Evolutionary conservation across 1,139 yeast genomes (phyloP).

Genomic region (Scheffersomyces illinoinensis): DNA sequence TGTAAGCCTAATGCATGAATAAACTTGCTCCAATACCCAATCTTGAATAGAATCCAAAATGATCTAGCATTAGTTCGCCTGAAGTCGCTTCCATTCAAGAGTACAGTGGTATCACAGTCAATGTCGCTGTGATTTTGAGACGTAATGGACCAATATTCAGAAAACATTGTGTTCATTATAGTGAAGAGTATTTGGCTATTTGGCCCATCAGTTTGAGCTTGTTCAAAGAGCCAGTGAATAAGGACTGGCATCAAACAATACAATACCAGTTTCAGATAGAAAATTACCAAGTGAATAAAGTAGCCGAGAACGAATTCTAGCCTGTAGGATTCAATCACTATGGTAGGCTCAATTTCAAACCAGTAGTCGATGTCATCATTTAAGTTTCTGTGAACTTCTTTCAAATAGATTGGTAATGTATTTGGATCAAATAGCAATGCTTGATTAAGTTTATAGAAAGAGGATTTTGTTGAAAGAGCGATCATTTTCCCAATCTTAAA

Average conservation of each 20-base stretch:
- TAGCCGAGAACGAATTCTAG: slow-evolving; percentile 34
- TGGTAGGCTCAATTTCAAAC: slow-evolving; percentile 34
- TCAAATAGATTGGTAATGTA: slow-evolving; percentile 24
- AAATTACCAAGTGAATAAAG: slow-evolving; percentile 31
- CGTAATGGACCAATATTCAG: slow-evolving; percentile 31
- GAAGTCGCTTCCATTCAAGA: slow-evolving; percentile 17
- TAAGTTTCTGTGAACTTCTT: slow-evolving; percentile 20
- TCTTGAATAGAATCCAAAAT: slow-evolving; percentile 30
- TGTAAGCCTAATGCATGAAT: slow-evolving; percentile 14
- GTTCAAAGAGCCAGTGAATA: slow-evolving; percentile 39
- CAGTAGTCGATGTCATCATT: slow-evolving; percentile 41
- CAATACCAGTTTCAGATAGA: slow-evolving; percentile 33
- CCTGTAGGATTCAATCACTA: slow-evolving; percentile 21
- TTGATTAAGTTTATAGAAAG: slow-evolving; percentile 36
- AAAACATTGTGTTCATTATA: slow-evolving; percentile 19
- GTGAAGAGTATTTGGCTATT: slow-evolving; percentile 6
- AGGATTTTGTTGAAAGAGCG: slow-evolving; percentile 34
- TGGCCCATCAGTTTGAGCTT: slow-evolving; percentile 6
- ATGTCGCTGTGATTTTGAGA: slow-evolving; percentile 17
- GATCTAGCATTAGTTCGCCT: slow-evolving; percentile 9
- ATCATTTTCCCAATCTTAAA: slow-evolving; percentile 34
- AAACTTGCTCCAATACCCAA: slow-evolving; percentile 35
- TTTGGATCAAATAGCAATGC: slow-evolving; percentile 33
- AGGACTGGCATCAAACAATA: slow-evolving; percentile 35
- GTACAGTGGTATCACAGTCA: slow-evolving; percentile 10